Evolutionary conservation across 2,329 filamentous ascomycete species (phyloP), one percentile per base, ranked within the genome.

Genomic region (Nemania diffusa): DNA sequence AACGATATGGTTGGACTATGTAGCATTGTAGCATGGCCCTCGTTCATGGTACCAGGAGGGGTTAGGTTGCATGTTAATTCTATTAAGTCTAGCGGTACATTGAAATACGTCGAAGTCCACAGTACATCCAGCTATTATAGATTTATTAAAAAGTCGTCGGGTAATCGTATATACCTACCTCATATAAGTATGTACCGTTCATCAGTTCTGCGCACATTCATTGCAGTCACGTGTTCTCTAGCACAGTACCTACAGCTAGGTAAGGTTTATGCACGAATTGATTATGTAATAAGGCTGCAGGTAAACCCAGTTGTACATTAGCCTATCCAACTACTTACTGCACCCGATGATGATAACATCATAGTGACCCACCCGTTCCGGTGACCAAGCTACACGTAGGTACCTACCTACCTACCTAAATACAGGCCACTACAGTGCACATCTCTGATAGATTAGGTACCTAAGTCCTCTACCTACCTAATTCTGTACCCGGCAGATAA

Each of bases 281-380:
- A n/a, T n/a, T n/a, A n/a, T n/a, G n/a, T n/a, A n/a, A n/a, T 40
- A 40, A 17, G 37, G 15, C 37, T 13, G 8, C 5, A 15, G n/a
- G 37, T 40, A 40, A 11, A 40, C 15, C 17, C 5, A 40, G 13
- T 5, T 17, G 11, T 11, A 34, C 11, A 34, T 34, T 34, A 11
- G 11, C 11, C 32, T 40, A 13, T 5, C 5, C 13, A 5, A 15
- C 37, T 48, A 48, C 5, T 40, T 57, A 61, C 62, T 61, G 65
- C 52, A 57, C n/a, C 34, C 57, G 62, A 68, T 68, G 65, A 68
- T 62, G 62, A 68, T 64, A 68, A 40, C 32, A 24, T 34, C 7
- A 22, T 22, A 32, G 20, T 5, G 34, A 59, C 37, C 53, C 55
- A 67, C 51, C 42, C 44, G 34, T 61, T 56, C 60, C 55, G 55